Base-by-base conservation (phyloP, 176 grass and related monocot genomes). In the Paspalum notatum region DNA sequence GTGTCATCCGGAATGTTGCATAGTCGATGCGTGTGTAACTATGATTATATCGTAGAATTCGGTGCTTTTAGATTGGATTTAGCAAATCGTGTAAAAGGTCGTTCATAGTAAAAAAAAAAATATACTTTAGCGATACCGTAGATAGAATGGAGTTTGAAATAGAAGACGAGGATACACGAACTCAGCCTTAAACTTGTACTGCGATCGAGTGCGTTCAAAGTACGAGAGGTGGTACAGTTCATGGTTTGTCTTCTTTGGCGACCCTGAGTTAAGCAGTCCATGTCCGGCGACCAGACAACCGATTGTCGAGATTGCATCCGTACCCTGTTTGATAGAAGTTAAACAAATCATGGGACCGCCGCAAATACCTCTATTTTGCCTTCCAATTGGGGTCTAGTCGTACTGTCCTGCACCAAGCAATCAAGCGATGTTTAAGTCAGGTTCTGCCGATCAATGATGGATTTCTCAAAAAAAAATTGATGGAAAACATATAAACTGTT, bases 381-480 rank as follows among this genome's bases (percentile, higher is more conserved):
- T 62, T 62, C 64, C 61, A 43, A 62, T 45, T n/a, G 12, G 65
- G 13, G 75, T 79, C 75, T 72, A 74, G 37, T 83, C 67, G 12
- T 44, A 13, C 4, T 25, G 32, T 18, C n/a, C 64, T 47, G 62
- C 68, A 68, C 47, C 68, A 15, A 79, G 44, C 43, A 71, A 47
- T 65, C 8, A 7, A 24, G 8, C 24, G 37, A 53, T 14, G 66
- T 27, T 66, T 52, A 12, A 40, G 14, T 39, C 80, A 58, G 11
- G 12, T 12, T 44, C 17, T 45, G 32, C 32, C 25, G n/a, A 57
- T 50, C 2, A 78, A 43, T 13, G 82, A 53, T 18, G 37, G 25
- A 41, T n/a, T n/a, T n/a, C n/a, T n/a, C n/a, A n/a, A n/a, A n/a
- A n/a, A n/a, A n/a, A n/a, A n/a, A n/a, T n/a, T n/a, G n/a, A n/a